Base-by-base conservation (phyloP, 495 filamentous ascomycete species). In the Chaetomidium leptoderma region DNA sequence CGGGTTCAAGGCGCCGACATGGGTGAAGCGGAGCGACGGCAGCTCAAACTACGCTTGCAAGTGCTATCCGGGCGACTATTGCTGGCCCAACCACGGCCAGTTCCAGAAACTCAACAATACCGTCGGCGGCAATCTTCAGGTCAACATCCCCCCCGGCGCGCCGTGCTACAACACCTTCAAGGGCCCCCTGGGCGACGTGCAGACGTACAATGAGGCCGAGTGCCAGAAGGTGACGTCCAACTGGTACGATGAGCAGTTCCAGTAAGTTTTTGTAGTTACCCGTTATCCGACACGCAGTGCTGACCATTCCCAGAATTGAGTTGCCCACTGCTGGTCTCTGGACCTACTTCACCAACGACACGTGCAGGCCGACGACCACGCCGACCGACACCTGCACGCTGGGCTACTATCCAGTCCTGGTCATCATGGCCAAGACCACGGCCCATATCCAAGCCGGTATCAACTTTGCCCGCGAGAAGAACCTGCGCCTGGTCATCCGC, bases 401-500 rank as follows among this genome's bases (percentile, higher is more conserved):
- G 0, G 85, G 82, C 2, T 83, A 80, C 63, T 84, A 83, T 66
- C 74, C 81, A 9, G 62, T 67, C 5, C 86, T 87, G 53, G 72
- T 76, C 27, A 75, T 86, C 61, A 73, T 76, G 62, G 79, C 78
- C 30, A 69, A 72, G 39, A 62, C 60, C 0, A 58, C 65, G 19
- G 66, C 43, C 4, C 76, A 86, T 49, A 70, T 81, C 49, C 71
- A 72, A 39, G 69, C 69, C 3, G 80, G 75, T 5, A 62, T 87
- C n/a, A 68, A 72, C 21, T 86, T 85, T 47, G 81, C 81, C 10
- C 68, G 71, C 0, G 48, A 76, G 33, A 73, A 82, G 54, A 83
- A 82, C 58, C 74, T 89, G 43, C 79, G 84, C 23, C 62, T 88
- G 11, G 72, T 87, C 24, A 72, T 89, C 36, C 76, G 82, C n/a